Percentiles rank a stretch among this genome's conserved stretches.
phyloP scores from a whole-genome alignment of 164 flowering plant species.

The Malania oleifera region DNA sequence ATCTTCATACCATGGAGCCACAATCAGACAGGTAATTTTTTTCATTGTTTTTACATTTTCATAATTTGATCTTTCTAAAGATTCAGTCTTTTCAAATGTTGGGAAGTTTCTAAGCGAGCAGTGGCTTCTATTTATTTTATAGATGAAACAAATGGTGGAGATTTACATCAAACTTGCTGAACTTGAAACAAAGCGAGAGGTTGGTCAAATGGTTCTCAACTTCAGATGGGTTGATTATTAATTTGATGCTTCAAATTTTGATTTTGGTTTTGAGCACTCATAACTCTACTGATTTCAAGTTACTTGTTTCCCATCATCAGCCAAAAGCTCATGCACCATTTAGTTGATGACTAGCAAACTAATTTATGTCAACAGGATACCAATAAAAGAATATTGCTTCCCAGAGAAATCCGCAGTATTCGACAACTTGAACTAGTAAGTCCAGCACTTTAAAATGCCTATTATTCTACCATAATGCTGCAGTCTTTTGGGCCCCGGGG shows the following conservation, averaged over 20 bases:
- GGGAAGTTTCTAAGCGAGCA: no score
- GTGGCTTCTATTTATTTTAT: neutral
- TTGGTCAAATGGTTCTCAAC: conserved; percentile 15
- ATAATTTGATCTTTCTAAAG: neutral
- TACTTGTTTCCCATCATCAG: neutral
- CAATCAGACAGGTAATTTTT: conserved; percentile 59
- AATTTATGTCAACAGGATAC: conserved; percentile 58
- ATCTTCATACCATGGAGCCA: conserved; percentile 62
- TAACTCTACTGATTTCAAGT: neutral
- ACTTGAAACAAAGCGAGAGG: conserved; percentile 91
- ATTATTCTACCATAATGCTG: no score
- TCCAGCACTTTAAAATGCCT: conserved; percentile 9
- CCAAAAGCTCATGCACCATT: neutral
- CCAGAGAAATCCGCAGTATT: conserved; percentile 85
- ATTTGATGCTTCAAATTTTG: neutral
- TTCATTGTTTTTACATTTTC: neutral
- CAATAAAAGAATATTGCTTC: conserved; percentile 54
- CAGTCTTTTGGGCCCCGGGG: no score
- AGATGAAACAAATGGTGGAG: conserved; percentile 98
- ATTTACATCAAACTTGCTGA: conserved; percentile 95
- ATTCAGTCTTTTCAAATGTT: neutral
- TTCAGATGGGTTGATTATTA: neutral
- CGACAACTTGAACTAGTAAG: conserved; percentile 89
- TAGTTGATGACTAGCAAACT: conserved; percentile 8
- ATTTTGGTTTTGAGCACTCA: neutral